Evolutionary conservation across 2,329 filamentous ascomycete species (phyloP).

Genomic region (Curvularia spicifera): DNA sequence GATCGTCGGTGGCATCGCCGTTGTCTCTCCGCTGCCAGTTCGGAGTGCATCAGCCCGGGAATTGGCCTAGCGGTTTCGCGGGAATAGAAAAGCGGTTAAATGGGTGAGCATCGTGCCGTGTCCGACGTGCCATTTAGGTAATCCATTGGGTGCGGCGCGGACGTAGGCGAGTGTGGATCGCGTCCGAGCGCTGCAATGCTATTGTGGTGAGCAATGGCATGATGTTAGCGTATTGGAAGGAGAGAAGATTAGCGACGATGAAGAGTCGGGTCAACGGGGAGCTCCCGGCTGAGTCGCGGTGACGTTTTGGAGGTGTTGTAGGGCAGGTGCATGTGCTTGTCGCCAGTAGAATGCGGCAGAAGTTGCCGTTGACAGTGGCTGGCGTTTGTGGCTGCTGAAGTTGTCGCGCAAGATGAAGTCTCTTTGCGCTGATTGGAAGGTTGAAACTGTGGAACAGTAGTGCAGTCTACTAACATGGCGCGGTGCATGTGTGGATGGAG

Average conservation of each 20-base stretch:
- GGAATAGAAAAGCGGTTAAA: neutral
- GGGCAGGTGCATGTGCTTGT: neutral
- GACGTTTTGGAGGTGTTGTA: neutral
- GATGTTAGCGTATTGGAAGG: slow-evolving; percentile 14
- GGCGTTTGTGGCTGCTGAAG: neutral
- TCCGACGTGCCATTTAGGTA: slow-evolving; percentile 5
- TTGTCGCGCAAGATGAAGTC: neutral
- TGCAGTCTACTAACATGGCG: neutral
- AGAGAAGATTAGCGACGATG: slow-evolving; percentile 6
- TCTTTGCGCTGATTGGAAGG: neutral
- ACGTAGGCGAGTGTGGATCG: slow-evolving; percentile 12
- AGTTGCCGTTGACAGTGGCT: neutral
- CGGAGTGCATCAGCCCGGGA: neutral
- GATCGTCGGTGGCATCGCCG: neutral
- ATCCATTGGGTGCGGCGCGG: slow-evolving; percentile 12
- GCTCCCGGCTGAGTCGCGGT: neutral
- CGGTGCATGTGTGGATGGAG: neutral
- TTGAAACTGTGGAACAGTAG: neutral
- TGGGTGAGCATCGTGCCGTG: slow-evolving; percentile 6
- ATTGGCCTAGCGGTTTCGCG: neutral
- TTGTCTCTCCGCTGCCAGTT: neutral
- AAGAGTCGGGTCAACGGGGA: neutral
- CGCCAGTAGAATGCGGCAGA: neutral
- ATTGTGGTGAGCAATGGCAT: slow-evolving; percentile 13
- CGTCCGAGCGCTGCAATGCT: slow-evolving; percentile 8